A percentile compares a stretch with the other conserved stretches of the same genome.
These are phyloP conservation scores for Talaromyces proteolyticus DNA, from an alignment of 495 filamentous ascomycete genomes.

Conservation along the genomic window DNA sequence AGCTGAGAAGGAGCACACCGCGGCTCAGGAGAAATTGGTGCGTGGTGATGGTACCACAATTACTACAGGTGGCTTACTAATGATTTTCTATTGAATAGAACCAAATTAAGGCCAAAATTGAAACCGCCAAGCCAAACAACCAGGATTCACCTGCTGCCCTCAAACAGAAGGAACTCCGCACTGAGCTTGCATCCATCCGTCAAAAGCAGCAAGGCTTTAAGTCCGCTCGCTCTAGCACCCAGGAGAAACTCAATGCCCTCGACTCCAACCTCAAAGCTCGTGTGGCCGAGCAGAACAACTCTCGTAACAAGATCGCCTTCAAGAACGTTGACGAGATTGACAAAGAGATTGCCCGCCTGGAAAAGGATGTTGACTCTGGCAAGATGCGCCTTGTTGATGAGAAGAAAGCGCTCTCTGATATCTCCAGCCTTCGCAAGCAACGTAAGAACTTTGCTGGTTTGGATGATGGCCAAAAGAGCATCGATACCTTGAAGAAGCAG, in stretches of 20 bases:
- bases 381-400: conserved; percentile 93
- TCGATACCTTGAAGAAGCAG: conserved; percentile 77
- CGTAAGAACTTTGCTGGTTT: conserved; percentile 84
- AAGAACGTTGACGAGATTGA: conserved; percentile 87
- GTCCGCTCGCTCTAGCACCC: conserved; percentile 61
- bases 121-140: conserved; percentile 69
- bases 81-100: conserved; percentile 48
- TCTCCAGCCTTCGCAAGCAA: conserved; percentile 76
- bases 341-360: conserved; percentile 68
- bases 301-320: conserved; percentile 68
- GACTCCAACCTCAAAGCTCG: conserved; percentile 77
- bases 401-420: conserved; percentile 83
- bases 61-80: background rate
- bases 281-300: conserved; percentile 78
- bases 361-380: conserved; percentile 77
- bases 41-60: conserved; percentile 22
- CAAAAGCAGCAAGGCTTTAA: conserved; percentile 82
- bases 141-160: conserved; percentile 66
- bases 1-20: conserved; percentile 77
- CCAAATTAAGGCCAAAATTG: conserved; percentile 77
- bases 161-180: conserved; percentile 74
- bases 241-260: conserved; percentile 80
- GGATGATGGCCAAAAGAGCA: conserved; percentile 74
- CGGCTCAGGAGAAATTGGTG: conserved; percentile 71
- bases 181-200: conserved; percentile 64